Percentiles rank a stretch among this genome's conserved stretches.
These are phyloP conservation scores for Hanseniaspora nectarophila DNA, from an alignment of 805 yeast species.

Conservation along the genomic window DNA sequence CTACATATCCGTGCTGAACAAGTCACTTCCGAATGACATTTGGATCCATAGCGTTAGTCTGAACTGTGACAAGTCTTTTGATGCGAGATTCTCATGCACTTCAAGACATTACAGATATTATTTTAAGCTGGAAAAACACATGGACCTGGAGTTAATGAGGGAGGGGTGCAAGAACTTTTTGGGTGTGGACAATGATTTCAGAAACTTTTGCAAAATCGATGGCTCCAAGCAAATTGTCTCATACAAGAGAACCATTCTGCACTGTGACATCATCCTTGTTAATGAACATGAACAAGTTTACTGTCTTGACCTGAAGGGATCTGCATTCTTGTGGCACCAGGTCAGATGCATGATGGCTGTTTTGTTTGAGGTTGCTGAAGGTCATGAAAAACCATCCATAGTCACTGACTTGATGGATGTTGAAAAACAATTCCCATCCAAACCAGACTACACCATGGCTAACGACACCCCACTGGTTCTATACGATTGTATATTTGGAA, in stretches of 20 bases:
- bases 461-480: constrained; percentile 76
- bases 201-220: constrained; percentile 90
- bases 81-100: constrained; percentile 87
- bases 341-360: constrained; percentile 91
- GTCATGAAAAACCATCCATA: constrained; percentile 48
- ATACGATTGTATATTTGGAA: constrained; percentile 67
- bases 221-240: constrained; percentile 86
- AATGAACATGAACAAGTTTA: constrained; percentile 35
- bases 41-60: constrained; percentile 70
- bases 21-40: constrained; percentile 68
- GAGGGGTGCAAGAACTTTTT: constrained; percentile 48
- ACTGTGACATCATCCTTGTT: constrained; percentile 36
- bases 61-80: constrained; percentile 71
- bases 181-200: constrained; percentile 74
- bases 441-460: constrained; percentile 82
- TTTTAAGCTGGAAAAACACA: constrained; percentile 36
- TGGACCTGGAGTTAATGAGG: constrained; percentile 58
- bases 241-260: constrained; percentile 50
- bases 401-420: constrained; percentile 50
- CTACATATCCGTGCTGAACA: constrained; percentile 63
- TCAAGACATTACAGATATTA: constrained; percentile 77
- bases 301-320: constrained; percentile 68
- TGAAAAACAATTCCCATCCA: constrained; percentile 39
- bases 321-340: constrained; percentile 95
- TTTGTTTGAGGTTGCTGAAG: constrained; percentile 69